A percentile compares a stretch with the other conserved stretches of the same genome.
Conservation (phyloP, 1,284 basidiomycete genomes). For the Sanghuangporus baumii region DNA sequence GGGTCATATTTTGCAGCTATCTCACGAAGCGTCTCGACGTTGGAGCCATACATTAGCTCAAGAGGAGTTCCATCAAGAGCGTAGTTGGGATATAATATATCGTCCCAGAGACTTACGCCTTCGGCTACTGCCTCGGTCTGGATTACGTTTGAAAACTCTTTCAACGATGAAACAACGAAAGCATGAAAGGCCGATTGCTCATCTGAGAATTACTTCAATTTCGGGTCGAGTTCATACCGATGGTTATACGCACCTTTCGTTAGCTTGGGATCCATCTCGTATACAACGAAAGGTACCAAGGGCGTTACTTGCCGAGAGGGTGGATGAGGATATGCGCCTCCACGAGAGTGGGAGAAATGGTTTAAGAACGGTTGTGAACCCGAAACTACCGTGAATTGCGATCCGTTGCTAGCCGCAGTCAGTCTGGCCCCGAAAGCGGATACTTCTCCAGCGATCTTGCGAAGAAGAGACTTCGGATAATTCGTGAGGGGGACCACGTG, state of each 20-base stretch:
- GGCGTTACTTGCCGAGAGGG: background rate
- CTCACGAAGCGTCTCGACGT: conserved; percentile 4
- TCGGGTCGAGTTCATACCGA: background rate
- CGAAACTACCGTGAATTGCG: conserved; percentile 2
- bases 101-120: conserved; percentile 14
- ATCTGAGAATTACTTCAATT: background rate
- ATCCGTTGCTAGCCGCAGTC: background rate
- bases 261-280: background rate
- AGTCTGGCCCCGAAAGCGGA: background rate
- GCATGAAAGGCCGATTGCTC: background rate
- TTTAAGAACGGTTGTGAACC: conserved; percentile 9
- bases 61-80: conserved; percentile 14
- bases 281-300: background rate
- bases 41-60: conserved; percentile 18
- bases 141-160: background rate
- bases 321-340: conserved; percentile 14
- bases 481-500: conserved; percentile 8
- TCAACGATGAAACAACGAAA: background rate
- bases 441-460: background rate
- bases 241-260: background rate
- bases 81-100: conserved; percentile 21
- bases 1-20: conserved; percentile 12
- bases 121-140: conserved; percentile 7
- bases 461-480: conserved; percentile 3
- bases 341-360: background rate